phyloP scores from a whole-genome alignment of 345 rosid species.

The Camelina hispida region DNA sequence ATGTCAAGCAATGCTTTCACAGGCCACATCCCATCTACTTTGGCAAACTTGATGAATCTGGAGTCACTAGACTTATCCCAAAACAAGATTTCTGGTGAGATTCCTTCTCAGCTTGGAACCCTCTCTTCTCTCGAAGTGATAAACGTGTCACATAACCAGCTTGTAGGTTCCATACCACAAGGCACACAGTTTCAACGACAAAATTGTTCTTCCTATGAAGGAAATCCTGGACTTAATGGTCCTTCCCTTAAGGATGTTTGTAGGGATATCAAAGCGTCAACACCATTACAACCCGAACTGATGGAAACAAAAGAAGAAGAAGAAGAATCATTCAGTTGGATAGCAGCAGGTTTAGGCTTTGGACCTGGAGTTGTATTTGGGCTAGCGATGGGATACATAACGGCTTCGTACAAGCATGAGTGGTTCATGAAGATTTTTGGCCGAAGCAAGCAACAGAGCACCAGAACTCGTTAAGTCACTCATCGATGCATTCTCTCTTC shows the following conservation, averaged over 20 bases:
- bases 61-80: slow-evolving; percentile 14
- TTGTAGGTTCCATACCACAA: slow-evolving; percentile 9
- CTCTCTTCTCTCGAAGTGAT: not conserved
- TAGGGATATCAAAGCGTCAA: not conserved
- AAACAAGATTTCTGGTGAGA: slow-evolving; percentile 23
- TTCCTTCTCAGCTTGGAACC: not conserved
- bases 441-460: not conserved
- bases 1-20: slow-evolving; percentile 13
- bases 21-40: slow-evolving; percentile 6
- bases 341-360: not conserved
- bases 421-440: slow-evolving; percentile 19
- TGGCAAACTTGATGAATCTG: not conserved
- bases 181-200: slow-evolving; percentile 1
- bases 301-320: not conserved
- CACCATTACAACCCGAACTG: not conserved
- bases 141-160: slow-evolving; percentile 18
- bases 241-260: slow-evolving; percentile 6
- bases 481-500: not conserved
- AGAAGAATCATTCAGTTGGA: not conserved
- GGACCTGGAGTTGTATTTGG: slow-evolving; percentile 14
- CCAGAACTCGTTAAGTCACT: not conserved
- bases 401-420: slow-evolving; percentile 4
- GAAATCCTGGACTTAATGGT: not conserved
- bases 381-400: not conserved
- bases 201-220: not conserved